These are phyloP conservation scores for Lepidium aucheri DNA, from an alignment of 345 rosid genomes.

Conservation along the genomic window DNA sequence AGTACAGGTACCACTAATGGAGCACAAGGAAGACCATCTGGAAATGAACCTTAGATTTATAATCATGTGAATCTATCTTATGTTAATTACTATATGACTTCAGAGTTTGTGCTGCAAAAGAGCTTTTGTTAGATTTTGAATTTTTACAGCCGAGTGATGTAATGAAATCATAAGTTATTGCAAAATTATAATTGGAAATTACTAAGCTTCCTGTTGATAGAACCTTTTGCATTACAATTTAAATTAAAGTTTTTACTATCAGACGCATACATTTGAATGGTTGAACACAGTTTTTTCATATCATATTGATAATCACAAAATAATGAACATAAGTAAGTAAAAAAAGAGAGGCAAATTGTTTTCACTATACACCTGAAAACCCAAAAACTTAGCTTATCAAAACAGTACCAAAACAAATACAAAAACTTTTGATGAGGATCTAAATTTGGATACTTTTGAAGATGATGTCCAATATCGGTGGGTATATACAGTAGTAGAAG, in stretches of 20 bases:
- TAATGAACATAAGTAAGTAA: neutral
- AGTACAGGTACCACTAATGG: slow-evolving; percentile 19
- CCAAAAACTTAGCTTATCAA: slow-evolving; percentile 5
- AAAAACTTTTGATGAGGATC: neutral
- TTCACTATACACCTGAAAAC: neutral
- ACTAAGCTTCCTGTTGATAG: too few relatives aligned
- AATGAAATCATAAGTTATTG: neutral
- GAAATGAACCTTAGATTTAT: slow-evolving; percentile 5
- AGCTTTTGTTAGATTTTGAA: slow-evolving; percentile 14
- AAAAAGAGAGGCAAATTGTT: neutral
- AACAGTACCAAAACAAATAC: slow-evolving; percentile 7
- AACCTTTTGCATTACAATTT: too few relatives aligned
- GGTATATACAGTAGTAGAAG: neutral
- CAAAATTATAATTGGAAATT: too few relatives aligned
- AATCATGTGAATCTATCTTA: neutral
- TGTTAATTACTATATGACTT: neutral
- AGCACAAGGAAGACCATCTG: slow-evolving; percentile 33
- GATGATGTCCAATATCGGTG: neutral
- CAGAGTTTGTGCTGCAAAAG: neutral
- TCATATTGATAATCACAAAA: neutral
- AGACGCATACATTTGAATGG: neutral
- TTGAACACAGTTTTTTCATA: neutral
- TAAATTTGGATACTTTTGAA: neutral
- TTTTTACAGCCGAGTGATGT: neutral
- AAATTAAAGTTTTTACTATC: neutral